Base-by-base conservation (phyloP, 2,329 filamentous ascomycete species). In the Coniella vitis region DNA sequence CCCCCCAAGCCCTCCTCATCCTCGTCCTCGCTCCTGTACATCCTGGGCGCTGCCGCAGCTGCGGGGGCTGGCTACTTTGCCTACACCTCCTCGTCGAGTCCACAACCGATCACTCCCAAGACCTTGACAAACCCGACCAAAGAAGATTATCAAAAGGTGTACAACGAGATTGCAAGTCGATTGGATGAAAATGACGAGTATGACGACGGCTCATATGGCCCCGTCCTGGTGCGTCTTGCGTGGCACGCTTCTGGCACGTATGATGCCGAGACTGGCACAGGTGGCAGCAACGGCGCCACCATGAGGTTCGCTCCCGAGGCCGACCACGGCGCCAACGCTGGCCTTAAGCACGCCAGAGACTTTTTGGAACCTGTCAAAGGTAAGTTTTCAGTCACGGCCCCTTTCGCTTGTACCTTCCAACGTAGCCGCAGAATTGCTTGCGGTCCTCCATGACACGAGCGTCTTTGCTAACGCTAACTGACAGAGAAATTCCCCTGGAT, bases 231-330 rank as follows among this genome's bases (percentile, higher is more conserved):
- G 56, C 83, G 91, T 61, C 79, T 97, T 58, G 91, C 89, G 54
- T 97, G 93, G 91, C 93, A 97, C 73, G 83, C 85, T 57, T 90
- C 84, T 59, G 91, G 91, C 59, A 98, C 91, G 60, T 97, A 85
- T 63, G 91, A 97, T 66, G 86, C 85, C 72, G 79, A 80, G 63
- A 95, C 90, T 21, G 78, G 79, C 56, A 97, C 91, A 39, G 93
- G 91, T 61, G 91, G 91, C 58, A 91, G 86, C 76, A 95, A 97
- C 68, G 91, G 93, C 57, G 91, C 91, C 50, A 96, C 90, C 57
- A 97, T 97, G 93, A 83, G 93, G 64, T 97, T 96, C 67, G 76
- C 83, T 20, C 90, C 91, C 40, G 93, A 97, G 73, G 76, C 81
- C 53, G 83, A 84, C 67, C 91, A 98, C 70, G 90, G 90, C 58